phyloP scores from a whole-genome alignment of 2,329 filamentous ascomycete species.

The Proliferodiscus dingleyae region DNA sequence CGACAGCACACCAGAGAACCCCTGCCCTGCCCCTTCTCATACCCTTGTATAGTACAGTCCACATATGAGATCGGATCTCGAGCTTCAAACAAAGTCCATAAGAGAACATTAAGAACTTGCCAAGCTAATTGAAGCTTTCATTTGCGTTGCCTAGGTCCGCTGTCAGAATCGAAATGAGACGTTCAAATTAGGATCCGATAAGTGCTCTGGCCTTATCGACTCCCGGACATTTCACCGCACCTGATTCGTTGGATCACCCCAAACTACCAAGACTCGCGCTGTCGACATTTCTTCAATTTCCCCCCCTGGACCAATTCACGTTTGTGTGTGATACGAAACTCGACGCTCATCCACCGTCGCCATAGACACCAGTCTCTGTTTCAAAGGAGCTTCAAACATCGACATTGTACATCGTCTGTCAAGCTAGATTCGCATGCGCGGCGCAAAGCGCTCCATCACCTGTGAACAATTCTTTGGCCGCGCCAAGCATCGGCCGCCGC shows the following conservation, averaged over 20 bases:
- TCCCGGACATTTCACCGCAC: no score
- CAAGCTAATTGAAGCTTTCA: no score
- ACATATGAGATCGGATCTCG: no score
- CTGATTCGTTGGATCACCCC: no score
- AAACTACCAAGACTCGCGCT: neutral
- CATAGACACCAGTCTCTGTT: neutral
- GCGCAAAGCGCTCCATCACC: neutral
- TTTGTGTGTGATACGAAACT: neutral
- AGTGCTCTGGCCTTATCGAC: neutral
- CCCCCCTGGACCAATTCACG: neutral
- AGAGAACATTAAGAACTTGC: no score
- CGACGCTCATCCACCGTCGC: neutral
- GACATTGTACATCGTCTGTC: neutral
- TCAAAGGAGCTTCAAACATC: neutral
- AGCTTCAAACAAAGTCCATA: no score
- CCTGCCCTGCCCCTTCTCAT: no score
- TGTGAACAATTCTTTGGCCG: neutral
- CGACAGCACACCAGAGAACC: no score
- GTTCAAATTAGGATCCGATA: neutral
- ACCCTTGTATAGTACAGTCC: no score
- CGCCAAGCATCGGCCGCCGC: constrained; percentile 5
- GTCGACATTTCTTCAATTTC: neutral
- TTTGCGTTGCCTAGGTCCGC: neutral
- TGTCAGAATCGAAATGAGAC: neutral
- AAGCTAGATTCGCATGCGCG: neutral